Base-by-base conservation (phyloP, 805 yeast species). In the Brettanomyces bruxellensis region DNA sequence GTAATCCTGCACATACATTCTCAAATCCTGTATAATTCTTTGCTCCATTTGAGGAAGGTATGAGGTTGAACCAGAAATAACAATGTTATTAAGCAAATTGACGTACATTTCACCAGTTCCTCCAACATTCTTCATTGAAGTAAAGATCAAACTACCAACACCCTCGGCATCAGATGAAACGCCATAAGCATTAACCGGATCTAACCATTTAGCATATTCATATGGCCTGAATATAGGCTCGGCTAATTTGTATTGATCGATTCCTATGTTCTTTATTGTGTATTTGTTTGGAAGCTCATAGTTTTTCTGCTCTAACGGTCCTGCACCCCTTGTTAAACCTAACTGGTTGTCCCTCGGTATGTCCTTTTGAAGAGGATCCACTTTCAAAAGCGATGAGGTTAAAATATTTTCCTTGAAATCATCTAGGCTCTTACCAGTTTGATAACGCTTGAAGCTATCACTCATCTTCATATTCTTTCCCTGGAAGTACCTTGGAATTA, bases 201-300 rank as follows among this genome's bases (percentile, higher is more conserved):
- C 70, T 34, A 72, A 66, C 1, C 63, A 61, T 28, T 65, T 56
- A 47, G 43, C 70, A 53, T 72, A 73, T 30, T 67, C 65, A 23
- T 70, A 65, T 2, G 95, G 95, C 47, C 78, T 76, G 67, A 86
- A 85, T 45, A 87, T 60, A 5, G 87, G 80, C 64, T 87, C 95
- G 6, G 82, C 66, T 42, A 82, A 64, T 37, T 72, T 62, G 46
- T 70, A 65, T 49, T 82, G 74, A 46, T 83, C 84, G 37, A 70
- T 65, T 6, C 75, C 76, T 44, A 79, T 69, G 12, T 68, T 65
- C 25, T 50, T 52, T 40, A 77, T 54, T 47, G 69, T 68, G 41
- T 66, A 58, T 3, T 80, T 80, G 51, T 73, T 72, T 9, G 87
- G 85, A 48, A 83, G 69, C 60, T 82, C 84, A 61, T 70, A 84